Evolutionary conservation across 2,329 filamentous ascomycete genomes (phyloP), one percentile per base, ranked within the genome.

Genomic region (Epichloe hybrida): DNA sequence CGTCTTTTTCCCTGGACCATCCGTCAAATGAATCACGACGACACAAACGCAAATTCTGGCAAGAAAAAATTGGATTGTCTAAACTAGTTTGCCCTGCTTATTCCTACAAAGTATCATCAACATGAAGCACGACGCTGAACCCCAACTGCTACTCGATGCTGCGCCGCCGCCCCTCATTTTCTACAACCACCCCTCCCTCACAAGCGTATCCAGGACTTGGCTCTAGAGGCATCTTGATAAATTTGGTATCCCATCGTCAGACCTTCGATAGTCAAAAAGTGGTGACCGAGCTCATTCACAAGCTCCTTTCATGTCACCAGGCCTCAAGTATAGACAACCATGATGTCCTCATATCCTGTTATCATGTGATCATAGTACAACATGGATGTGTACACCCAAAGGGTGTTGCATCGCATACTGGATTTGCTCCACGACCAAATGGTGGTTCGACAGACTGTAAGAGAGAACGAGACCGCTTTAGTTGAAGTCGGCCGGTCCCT

Each of bases 401-500:
- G 4, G 31, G 31, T 31, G 20, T 35, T 34, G 42, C n/a, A 20
- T 46, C 13, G 36, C 15, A 38, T 5, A 38, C 15, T 38, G 36
- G 5, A n/a, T n/a, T 5, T n/a, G 13, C 27, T n/a, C 36, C 12
- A 38, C 13, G 7, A 8, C 36, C 12, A 38, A 38, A n/a, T 13
- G 36, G 36, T 3, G 12, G 0, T 38, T 13, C 36, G 15, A 38
- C 36, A 38, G 12, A n/a, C 15, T 38, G 36, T 15, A n/a, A 38
- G 36, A 38, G 36, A 38, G 12, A 38, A n/a, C 12, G 15, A 38
- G 36, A n/a, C 34, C 5, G 1, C 13, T 39, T 53, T 68, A 78
- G 62, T 79, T 69, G 59, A 80, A 81, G 45, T 69, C 64, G 6
- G 73, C 75, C 3, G 69, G 70, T 4, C 76, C 77, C 54, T 72